Evolutionary conservation across 768 basidiomycete genomes (phyloP).

Genomic region (Vararia minispora): DNA sequence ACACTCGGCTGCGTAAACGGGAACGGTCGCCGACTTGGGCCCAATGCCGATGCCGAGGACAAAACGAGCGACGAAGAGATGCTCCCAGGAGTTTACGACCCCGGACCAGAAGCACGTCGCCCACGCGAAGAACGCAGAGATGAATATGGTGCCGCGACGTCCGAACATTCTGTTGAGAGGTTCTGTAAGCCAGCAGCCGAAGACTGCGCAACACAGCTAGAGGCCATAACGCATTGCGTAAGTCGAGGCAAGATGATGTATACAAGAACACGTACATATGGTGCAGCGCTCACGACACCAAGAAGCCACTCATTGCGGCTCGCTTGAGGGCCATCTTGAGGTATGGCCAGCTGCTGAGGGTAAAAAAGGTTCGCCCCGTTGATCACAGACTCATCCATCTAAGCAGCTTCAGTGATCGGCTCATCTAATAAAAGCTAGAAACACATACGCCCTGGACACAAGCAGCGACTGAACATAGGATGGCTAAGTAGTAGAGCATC

Average conservation of each 20-base stretch:
- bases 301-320: constrained; percentile 53
- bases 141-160: constrained; percentile 40
- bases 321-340: constrained; percentile 11
- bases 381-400: constrained; percentile 39
- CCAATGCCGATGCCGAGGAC: constrained; percentile 40
- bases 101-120: constrained; percentile 40
- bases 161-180: constrained; percentile 52
- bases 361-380: constrained; percentile 46
- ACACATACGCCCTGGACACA: constrained; percentile 50
- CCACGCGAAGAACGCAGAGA: constrained; percentile 30
- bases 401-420: no score
- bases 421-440: constrained; percentile 12
- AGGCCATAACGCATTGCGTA: constrained; percentile 1
- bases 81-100: constrained; percentile 40
- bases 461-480: constrained; percentile 58
- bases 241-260: constrained; percentile 4
- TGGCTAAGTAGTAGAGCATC: constrained; percentile 33
- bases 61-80: constrained; percentile 40
- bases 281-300: constrained; percentile 58
- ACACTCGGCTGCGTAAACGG: constrained; percentile 63
- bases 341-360: constrained; percentile 42
- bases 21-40: constrained; percentile 47
- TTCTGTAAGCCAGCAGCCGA: constrained; percentile 55
- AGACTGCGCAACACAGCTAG: constrained; percentile 36
- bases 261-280: constrained; percentile 30